Conservation (phyloP, 192 early-diverging fungal species). For the Chytriomyces hyalinus region DNA sequence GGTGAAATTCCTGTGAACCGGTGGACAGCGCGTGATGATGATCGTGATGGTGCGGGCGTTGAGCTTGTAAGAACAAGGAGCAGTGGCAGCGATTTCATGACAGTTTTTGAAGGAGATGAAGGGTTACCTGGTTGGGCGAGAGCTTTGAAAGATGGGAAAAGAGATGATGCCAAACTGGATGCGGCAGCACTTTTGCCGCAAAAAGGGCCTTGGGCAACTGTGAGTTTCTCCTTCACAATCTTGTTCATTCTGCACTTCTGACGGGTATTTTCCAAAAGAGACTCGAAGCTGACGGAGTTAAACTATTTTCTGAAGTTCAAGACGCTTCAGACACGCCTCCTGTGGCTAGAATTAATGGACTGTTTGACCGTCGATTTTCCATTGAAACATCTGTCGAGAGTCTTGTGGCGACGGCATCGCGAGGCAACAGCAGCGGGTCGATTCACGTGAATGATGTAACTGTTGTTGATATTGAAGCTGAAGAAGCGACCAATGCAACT, state of each 20-base stretch:
- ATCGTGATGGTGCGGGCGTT: not conserved
- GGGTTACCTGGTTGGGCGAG: slow-evolving; percentile 51
- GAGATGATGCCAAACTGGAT: not conserved
- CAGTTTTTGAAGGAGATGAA: slow-evolving; percentile 35
- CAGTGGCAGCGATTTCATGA: slow-evolving; percentile 19
- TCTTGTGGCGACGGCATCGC: not conserved
- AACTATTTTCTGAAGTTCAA: slow-evolving; percentile 45
- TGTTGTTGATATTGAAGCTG: slow-evolving; percentile 11
- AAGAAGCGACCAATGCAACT: not conserved
- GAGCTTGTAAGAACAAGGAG: not conserved
- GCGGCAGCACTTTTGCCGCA: not conserved
- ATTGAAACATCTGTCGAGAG: slow-evolving; percentile 28
- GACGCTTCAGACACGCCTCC: slow-evolving; percentile 31
- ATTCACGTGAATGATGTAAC: slow-evolving; percentile 7
- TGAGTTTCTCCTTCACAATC: not conserved
- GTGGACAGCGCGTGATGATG: not conserved
- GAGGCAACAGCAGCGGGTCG: not conserved
- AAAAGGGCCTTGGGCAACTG: slow-evolving; percentile 25
- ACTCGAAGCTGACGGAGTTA: slow-evolving; percentile 38
- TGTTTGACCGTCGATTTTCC: slow-evolving; percentile 42
- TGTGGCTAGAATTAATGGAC: slow-evolving; percentile 32
- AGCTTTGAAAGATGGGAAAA: not conserved
- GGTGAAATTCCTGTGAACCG: not conserved
- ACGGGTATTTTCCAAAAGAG: slow-evolving; percentile 1
- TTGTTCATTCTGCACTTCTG: too few relatives aligned